Percentiles rank a stretch among this genome's conserved stretches.
Evolutionary conservation across 306 rosid genomes (phyloP).

Genomic region (Fragaria nilgerrensis): DNA sequence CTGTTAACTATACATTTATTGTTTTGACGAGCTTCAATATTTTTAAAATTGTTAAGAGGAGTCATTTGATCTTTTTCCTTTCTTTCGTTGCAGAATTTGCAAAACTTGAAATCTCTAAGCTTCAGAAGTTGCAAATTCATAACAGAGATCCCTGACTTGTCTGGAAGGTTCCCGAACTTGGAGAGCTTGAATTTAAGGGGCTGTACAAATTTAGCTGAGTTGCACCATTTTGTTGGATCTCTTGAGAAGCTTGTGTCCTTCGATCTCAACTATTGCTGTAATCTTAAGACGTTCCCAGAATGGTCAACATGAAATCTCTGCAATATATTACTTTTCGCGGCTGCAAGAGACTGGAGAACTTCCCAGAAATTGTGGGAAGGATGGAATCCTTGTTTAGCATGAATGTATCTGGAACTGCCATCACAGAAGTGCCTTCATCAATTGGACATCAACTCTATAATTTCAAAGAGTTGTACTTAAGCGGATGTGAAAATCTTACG

Average conservation of each 20-base stretch:
- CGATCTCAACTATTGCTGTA: not conserved
- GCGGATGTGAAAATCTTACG: not conserved
- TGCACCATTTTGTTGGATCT: not conserved
- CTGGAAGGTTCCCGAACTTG: not conserved
- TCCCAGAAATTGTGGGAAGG: not conserved
- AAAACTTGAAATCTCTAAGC: not conserved
- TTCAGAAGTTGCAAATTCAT: not conserved
- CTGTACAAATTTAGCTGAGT: not conserved
- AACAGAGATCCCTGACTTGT: not conserved
- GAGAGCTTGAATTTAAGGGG: not conserved
- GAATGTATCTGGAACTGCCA: not conserved
- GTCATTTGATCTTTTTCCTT: not conserved
- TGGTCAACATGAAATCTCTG: not conserved
- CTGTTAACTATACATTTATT: not conserved
- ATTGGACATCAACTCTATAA: not conserved
- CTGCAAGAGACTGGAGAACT: not conserved
- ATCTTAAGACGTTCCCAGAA: not conserved
- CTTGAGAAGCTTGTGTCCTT: not conserved
- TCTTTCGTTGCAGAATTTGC: not conserved
- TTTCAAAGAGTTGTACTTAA: accelerated
- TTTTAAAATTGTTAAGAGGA: not conserved
- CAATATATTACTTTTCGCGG: accelerated
- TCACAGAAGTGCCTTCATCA: not conserved
- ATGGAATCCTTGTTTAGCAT: not conserved
- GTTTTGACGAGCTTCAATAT: not conserved